Evolutionary conservation across 2,329 filamentous ascomycete genomes (phyloP).

Genomic region (Zymoseptoria tritici): DNA sequence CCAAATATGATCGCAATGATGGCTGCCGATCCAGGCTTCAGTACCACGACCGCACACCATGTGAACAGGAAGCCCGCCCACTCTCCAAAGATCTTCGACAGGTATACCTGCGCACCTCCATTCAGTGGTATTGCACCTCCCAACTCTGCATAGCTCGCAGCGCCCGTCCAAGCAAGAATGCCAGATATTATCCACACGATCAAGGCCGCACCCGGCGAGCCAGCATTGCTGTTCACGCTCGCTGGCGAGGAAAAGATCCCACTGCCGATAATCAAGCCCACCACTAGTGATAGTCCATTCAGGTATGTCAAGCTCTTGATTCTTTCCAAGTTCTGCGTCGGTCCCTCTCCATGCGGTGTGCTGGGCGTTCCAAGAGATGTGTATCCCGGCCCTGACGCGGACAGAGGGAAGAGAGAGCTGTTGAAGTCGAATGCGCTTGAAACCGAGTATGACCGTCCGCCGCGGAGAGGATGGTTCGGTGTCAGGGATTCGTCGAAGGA

Average conservation of each 20-base stretch:
- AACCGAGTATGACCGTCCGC: conserved; percentile 62
- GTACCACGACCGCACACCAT: conserved; percentile 87
- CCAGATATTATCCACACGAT: conserved; percentile 90
- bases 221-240: conserved; percentile 84
- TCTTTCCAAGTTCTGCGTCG: conserved; percentile 63
- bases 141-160: conserved; percentile 88
- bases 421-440: conserved; percentile 93
- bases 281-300: conserved; percentile 83
- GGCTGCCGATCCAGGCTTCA: conserved; percentile 87
- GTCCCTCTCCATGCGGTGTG: conserved; percentile 39
- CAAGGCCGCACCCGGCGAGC: conserved; percentile 80
- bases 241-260: conserved; percentile 94
- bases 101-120: conserved; percentile 85
- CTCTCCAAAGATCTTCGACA: conserved; percentile 95
- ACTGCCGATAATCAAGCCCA: conserved; percentile 90
- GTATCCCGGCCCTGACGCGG: conserved; percentile 67
- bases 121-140: conserved; percentile 94
- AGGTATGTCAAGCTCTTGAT: conserved; percentile 93
- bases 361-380: conserved; percentile 75
- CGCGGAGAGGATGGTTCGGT: conserved; percentile 14
- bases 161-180: conserved; percentile 92
- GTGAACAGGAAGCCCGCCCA: conserved; percentile 89
- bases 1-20: conserved; percentile 98
- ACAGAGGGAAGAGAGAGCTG: conserved; percentile 85
- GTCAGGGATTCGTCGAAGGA: conserved; percentile 64